Conservation (phyloP, 2,329 filamentous ascomycete species). For the Hypoxylon sp. region DNA sequence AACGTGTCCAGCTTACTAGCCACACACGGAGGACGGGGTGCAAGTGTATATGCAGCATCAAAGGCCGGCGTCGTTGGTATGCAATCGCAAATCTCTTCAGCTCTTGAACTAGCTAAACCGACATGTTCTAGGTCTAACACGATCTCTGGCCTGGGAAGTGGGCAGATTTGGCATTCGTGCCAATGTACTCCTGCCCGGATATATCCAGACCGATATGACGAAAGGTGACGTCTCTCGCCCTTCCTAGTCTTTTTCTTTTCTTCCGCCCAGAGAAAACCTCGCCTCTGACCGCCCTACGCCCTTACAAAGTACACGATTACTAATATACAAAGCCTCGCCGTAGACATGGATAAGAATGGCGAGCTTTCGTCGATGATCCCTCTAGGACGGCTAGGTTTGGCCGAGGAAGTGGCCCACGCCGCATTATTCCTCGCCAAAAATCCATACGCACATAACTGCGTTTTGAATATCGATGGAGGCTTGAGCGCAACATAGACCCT, state of each 20-base stretch:
- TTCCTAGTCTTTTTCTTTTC: slow-evolving; percentile 30
- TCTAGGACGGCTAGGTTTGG: slow-evolving; percentile 74
- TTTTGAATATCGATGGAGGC: slow-evolving; percentile 88
- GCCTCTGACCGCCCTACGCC: slow-evolving; percentile 17
- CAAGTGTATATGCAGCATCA: slow-evolving; percentile 80
- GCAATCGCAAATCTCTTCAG: slow-evolving; percentile 47
- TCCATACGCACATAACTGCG: slow-evolving; percentile 87
- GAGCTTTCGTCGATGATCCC: slow-evolving; percentile 70
- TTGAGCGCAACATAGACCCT: slow-evolving; percentile 74
- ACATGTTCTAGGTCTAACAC: slow-evolving; percentile 71
- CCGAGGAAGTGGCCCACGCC: slow-evolving; percentile 84
- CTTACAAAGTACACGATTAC: slow-evolving; percentile 46
- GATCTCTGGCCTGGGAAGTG: slow-evolving; percentile 75
- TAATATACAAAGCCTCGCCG: slow-evolving; percentile 58
- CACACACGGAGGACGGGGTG: slow-evolving; percentile 76
- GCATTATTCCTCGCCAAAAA: slow-evolving; percentile 83
- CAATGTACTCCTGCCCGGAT: slow-evolving; percentile 86
- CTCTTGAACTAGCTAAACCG: slow-evolving; percentile 32
- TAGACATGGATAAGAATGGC: slow-evolving; percentile 51
- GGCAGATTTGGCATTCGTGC: slow-evolving; percentile 75
- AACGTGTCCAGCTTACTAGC: slow-evolving; percentile 86
- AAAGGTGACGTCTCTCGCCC: slow-evolving; percentile 64
- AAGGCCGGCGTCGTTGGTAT: slow-evolving; percentile 84
- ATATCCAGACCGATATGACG: slow-evolving; percentile 87
- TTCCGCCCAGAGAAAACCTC: slow-evolving; percentile 28